Conservation (phyloP, 2,329 filamentous ascomycete genomes). For the Dothistroma septosporum region DNA sequence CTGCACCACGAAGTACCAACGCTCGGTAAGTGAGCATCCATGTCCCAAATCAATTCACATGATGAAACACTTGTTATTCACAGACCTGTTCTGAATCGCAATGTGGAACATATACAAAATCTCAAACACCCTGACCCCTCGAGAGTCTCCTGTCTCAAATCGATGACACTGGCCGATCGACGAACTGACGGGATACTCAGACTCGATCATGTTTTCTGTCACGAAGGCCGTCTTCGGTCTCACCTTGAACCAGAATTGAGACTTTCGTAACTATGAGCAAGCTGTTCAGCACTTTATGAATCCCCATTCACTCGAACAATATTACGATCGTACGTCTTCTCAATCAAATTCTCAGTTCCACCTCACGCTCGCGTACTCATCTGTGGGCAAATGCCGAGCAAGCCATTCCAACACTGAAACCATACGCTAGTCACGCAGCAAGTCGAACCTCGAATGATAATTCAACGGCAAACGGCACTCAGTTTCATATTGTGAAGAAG, state of each 20-base stretch:
- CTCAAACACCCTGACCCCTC: constrained; percentile 15
- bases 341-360: background rate
- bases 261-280: background rate
- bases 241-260: background rate
- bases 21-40: background rate
- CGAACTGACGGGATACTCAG: background rate
- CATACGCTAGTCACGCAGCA: background rate
- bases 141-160: background rate
- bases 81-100: constrained; percentile 32
- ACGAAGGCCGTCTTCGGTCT: background rate
- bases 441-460: background rate
- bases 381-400: background rate
- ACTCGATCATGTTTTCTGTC: background rate
- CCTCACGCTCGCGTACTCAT: background rate
- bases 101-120: constrained; percentile 24
- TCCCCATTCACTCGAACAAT: background rate
- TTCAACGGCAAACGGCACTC: background rate
- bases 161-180: background rate
- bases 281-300: background rate
- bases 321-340: background rate
- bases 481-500: background rate
- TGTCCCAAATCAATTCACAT: constrained; percentile 9
- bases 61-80: constrained; percentile 28
- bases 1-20: background rate
- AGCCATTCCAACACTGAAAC: background rate